Evolutionary conservation across 2,329 filamentous ascomycete species (phyloP).

Genomic region (Rutstroemia sp.): DNA sequence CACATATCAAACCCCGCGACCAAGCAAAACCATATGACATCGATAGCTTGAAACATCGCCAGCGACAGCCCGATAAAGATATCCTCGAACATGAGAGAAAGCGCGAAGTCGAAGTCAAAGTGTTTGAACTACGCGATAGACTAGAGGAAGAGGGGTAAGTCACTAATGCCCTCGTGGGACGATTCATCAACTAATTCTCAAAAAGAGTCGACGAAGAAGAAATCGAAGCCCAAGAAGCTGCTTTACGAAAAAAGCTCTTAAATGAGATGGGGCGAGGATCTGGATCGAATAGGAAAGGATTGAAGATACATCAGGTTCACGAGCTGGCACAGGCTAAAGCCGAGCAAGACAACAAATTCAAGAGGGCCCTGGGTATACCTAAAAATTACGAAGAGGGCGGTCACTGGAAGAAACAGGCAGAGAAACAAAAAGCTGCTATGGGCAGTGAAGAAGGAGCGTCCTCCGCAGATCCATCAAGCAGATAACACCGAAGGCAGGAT

Average conservation of each 20-base stretch:
- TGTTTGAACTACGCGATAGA: slow-evolving; percentile 81
- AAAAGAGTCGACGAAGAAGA: slow-evolving; percentile 75
- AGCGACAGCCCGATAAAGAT: slow-evolving; percentile 79
- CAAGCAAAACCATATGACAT: slow-evolving; percentile 58
- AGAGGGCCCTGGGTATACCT: slow-evolving; percentile 80
- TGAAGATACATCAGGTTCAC: slow-evolving; percentile 93
- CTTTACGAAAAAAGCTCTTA: slow-evolving; percentile 54
- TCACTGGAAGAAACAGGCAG: slow-evolving; percentile 77
- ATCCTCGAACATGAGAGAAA: slow-evolving; percentile 93
- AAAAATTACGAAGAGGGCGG: slow-evolving; percentile 79
- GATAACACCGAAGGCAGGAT: background rate
- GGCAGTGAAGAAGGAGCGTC: slow-evolving; percentile 4
- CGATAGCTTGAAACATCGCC: slow-evolving; percentile 63
- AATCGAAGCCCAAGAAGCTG: slow-evolving; percentile 71
- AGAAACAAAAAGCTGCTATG: slow-evolving; percentile 6
- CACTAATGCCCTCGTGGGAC: background rate
- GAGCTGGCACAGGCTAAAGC: slow-evolving; percentile 95
- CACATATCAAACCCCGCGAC: slow-evolving; percentile 80
- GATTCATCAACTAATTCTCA: slow-evolving; percentile 2
- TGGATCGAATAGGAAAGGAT: slow-evolving; percentile 40
- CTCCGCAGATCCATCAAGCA: background rate
- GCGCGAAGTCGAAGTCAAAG: slow-evolving; percentile 85
- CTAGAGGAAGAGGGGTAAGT: slow-evolving; percentile 82
- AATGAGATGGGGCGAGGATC: slow-evolving; percentile 33
- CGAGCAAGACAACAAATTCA: slow-evolving; percentile 82